These are phyloP conservation scores for Meyerozyma sp. DNA, from an alignment of 1,139 yeast genomes.

Conservation along the genomic window DNA sequence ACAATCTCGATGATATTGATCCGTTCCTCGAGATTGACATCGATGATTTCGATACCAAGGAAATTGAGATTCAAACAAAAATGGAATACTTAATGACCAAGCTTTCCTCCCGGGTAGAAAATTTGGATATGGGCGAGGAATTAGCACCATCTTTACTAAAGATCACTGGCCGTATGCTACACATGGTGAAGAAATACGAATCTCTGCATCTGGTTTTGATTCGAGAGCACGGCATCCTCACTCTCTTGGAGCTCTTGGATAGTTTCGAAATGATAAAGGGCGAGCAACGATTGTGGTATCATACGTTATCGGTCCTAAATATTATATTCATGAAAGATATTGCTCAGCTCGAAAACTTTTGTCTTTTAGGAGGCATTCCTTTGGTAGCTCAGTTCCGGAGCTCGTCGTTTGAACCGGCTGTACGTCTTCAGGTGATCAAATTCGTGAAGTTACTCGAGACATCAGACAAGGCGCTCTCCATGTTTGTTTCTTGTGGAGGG, in stretches of 20 bases:
- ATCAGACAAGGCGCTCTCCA: constrained; percentile 37
- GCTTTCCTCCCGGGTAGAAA: constrained; percentile 29
- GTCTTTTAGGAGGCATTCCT: constrained; percentile 56
- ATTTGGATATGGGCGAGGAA: constrained; percentile 28
- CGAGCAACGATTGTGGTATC: constrained; percentile 33
- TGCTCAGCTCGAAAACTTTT: constrained; percentile 44
- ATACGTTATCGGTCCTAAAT: constrained; percentile 38
- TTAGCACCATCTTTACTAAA: constrained; percentile 26
- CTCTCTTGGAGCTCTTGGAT: constrained; percentile 45
- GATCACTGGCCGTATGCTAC: constrained; percentile 37
- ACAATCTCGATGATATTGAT: constrained; percentile 19
- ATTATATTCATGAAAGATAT: constrained; percentile 29
- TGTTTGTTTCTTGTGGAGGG: constrained; percentile 57
- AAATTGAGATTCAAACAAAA: constrained; percentile 37
- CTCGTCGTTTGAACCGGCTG: constrained; percentile 26
- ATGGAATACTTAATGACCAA: constrained; percentile 37
- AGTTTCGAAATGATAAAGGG: constrained; percentile 27
- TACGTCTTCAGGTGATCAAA: constrained; percentile 40
- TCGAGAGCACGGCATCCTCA: constrained; percentile 45
- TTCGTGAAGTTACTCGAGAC: constrained; percentile 35
- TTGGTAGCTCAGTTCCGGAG: constrained; percentile 40
- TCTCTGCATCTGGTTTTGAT: constrained; percentile 39
- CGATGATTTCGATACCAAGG: constrained; percentile 39
- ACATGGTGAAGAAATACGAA: constrained; percentile 37
- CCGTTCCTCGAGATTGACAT: constrained; percentile 38